Conservation (phyloP, 345 rosid genomes). For the Aquilaria sinensis region DNA sequence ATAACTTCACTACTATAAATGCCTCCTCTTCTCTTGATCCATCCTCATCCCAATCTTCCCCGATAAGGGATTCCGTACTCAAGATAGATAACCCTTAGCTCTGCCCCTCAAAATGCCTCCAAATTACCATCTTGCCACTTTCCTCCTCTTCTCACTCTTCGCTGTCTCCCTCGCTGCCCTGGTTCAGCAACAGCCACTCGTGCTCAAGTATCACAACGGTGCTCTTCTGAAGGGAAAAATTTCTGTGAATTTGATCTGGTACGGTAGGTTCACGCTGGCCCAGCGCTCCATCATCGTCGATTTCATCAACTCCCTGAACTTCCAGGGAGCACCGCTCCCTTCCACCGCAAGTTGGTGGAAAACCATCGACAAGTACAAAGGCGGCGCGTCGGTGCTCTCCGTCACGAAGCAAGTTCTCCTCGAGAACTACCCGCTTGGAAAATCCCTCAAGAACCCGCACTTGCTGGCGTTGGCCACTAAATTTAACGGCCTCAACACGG, state of each 20-base stretch:
- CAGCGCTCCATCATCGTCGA: constrained; percentile 76
- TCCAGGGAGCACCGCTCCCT: constrained; percentile 23
- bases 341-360: constrained; percentile 79
- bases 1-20: constrained; percentile 14
- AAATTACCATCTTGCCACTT: constrained; percentile 29
- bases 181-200: constrained; percentile 74
- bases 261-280: constrained; percentile 60
- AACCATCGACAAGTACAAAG: constrained; percentile 65
- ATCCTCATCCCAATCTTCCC: not conserved
- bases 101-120: constrained; percentile 25
- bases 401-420: constrained; percentile 60
- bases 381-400: constrained; percentile 35
- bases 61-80: too few species aligned
- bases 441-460: constrained; percentile 38
- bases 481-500: constrained; percentile 26
- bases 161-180: constrained; percentile 34
- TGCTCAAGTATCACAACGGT: constrained; percentile 61
- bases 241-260: constrained; percentile 78
- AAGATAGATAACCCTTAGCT: not conserved
- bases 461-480: constrained; percentile 53
- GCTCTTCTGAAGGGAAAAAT: constrained; percentile 55
- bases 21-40: not conserved
- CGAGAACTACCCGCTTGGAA: constrained; percentile 57
- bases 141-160: constrained; percentile 17
- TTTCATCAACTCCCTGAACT: constrained; percentile 56